A percentile compares a stretch with the other conserved stretches of the same genome.
phyloP scores from a whole-genome alignment of 305 asterid species.

The Fraxinus ornus region DNA sequence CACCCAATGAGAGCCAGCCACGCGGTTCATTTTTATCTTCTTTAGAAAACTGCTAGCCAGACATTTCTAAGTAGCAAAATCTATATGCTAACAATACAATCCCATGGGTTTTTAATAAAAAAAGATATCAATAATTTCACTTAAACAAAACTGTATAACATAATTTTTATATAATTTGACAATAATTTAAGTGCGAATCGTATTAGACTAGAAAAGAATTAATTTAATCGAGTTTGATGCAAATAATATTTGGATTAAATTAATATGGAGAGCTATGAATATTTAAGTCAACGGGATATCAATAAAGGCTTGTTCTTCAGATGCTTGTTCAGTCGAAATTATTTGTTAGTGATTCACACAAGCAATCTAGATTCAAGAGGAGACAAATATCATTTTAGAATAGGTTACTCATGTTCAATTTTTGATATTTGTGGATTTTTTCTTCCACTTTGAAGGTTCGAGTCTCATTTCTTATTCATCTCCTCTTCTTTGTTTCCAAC shows the following conservation, averaged over 20 bases:
- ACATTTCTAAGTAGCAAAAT: conserved; percentile 17
- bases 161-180: neutral
- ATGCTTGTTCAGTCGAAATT: neutral
- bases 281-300: neutral
- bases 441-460: neutral
- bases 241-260: neutral
- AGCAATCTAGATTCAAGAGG: neutral
- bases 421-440: neutral
- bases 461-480: too few species aligned
- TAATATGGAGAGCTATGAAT: neutral
- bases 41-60: conserved; percentile 36
- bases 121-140: neutral
- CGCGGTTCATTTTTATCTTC: conserved; percentile 47
- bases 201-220: neutral
- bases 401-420: neutral
- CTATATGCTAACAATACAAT: neutral
- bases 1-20: conserved; percentile 49
- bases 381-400: neutral
- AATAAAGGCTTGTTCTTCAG: neutral
- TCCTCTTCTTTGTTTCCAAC: neutral
- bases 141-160: neutral
- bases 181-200: neutral
- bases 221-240: neutral
- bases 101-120: neutral
- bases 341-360: neutral